phyloP scores from a whole-genome alignment of 192 early-diverging fungal genomes.

The Linnemannia exigua region DNA sequence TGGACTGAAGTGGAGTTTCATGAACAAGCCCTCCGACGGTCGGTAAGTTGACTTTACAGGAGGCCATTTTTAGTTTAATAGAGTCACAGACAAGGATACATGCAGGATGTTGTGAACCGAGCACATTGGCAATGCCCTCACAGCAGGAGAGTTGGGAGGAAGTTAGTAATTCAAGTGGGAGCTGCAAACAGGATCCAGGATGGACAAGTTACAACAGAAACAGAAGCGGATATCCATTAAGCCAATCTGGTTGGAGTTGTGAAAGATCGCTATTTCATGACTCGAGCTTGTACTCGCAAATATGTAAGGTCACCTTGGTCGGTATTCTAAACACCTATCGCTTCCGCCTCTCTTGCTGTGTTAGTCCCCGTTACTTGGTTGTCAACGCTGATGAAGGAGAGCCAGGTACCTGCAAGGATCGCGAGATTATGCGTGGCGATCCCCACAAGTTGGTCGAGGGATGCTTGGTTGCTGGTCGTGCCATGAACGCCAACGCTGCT shows the following conservation, averaged over 20 bases:
- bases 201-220: neutral
- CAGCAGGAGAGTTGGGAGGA: neutral
- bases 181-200: neutral
- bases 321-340: conserved; percentile 28
- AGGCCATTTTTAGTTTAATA: conserved; percentile 67
- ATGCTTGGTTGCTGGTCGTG: conserved; percentile 94
- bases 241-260: neutral
- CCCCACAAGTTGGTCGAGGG: conserved; percentile 97
- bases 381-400: conserved; percentile 99
- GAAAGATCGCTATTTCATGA: neutral
- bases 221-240: neutral
- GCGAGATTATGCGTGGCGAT: conserved; percentile 95
- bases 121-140: no score
- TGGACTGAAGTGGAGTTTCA: conserved; percentile 99
- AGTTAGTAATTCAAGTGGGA: neutral
- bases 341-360: conserved; percentile 51
- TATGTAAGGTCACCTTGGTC: neutral
- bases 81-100: neutral
- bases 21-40: conserved; percentile 94
- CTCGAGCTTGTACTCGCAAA: neutral
- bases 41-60: conserved; percentile 57
- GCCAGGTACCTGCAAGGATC: conserved; percentile 94
- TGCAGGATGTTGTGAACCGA: neutral
- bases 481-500: conserved; percentile 97
- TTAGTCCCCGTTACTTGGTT: conserved; percentile 92